Conservation (phyloP, 1,139 yeast species). For the Candida glucosophila region DNA sequence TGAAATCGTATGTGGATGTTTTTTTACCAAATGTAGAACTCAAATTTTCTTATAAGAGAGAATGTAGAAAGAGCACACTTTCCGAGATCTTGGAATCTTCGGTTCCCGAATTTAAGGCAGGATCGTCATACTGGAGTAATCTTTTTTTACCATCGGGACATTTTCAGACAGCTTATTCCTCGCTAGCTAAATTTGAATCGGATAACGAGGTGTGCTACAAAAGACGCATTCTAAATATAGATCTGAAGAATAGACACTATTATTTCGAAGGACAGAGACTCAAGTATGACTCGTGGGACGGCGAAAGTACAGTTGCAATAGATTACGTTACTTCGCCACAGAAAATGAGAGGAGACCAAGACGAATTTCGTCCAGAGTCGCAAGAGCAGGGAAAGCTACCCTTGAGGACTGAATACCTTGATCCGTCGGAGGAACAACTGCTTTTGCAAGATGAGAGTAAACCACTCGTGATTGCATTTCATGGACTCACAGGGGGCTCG, state of each 20-base stretch:
- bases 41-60: too few relatives aligned
- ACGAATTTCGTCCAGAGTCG: conserved; percentile 20
- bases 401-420: conserved; percentile 33
- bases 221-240: conserved; percentile 25
- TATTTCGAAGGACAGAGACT: conserved; percentile 19
- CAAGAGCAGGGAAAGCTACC: conserved; percentile 31
- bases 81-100: conserved; percentile 18
- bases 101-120: conserved; percentile 25
- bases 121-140: conserved; percentile 25
- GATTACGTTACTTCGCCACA: conserved; percentile 28
- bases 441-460: conserved; percentile 26
- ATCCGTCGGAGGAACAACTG: conserved; percentile 24
- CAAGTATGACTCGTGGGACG: conserved; percentile 34
- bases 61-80: conserved; percentile 9
- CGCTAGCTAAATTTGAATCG: conserved; percentile 27
- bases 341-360: conserved; percentile 15
- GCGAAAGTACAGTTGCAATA: conserved; percentile 30
- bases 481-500: conserved; percentile 59
- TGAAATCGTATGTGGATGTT: conserved; percentile 20
- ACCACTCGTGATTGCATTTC: conserved; percentile 47
- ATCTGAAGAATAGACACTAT: conserved; percentile 19
- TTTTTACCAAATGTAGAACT: conserved; percentile 10
- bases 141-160: conserved; percentile 36
- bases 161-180: conserved; percentile 40
- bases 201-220: conserved; percentile 30